phyloP scores from a whole-genome alignment of 192 early-diverging fungal species.

The Coemansia sp. region DNA sequence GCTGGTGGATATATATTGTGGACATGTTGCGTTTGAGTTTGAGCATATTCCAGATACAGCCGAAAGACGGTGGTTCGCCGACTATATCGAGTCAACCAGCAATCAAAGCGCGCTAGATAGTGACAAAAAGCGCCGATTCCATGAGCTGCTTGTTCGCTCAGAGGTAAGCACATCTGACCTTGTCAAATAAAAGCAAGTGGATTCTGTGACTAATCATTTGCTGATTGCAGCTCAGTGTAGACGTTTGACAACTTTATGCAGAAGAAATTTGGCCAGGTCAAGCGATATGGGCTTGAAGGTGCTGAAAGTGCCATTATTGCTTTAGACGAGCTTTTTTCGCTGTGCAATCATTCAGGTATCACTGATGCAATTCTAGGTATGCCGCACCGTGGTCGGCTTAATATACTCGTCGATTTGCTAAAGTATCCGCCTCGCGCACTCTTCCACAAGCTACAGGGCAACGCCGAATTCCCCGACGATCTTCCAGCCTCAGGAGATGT shows the following conservation, averaged over 20 bases:
- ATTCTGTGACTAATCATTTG: neutral
- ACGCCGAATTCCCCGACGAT: constrained; percentile 80
- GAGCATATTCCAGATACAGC: constrained; percentile 82
- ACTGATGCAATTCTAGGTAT: constrained; percentile 88
- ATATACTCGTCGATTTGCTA: constrained; percentile 85
- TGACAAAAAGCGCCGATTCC: constrained; percentile 69
- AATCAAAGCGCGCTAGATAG: constrained; percentile 9
- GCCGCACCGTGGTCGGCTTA: constrained; percentile 96
- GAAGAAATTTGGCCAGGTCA: constrained; percentile 93
- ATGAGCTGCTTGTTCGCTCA: constrained; percentile 72
- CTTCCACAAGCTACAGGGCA: constrained; percentile 94
- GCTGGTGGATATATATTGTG: constrained; percentile 70
- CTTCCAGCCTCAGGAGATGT: constrained; percentile 87
- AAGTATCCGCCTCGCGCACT: constrained; percentile 75
- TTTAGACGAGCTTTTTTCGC: constrained; percentile 80
- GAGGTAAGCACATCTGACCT: constrained; percentile 54
- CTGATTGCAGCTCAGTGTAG: constrained; percentile 29
- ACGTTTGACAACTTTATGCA: constrained; percentile 98
- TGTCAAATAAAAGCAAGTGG: neutral
- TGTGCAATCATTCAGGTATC: constrained; percentile 62
- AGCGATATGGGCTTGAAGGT: constrained; percentile 95
- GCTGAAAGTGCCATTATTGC: constrained; percentile 94
- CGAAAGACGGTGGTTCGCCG: constrained; percentile 86
- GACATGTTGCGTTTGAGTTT: constrained; percentile 93
- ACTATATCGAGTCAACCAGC: constrained; percentile 69